Conservation (phyloP, 805 yeast species). For the Wickerhamiella azymoides region DNA sequence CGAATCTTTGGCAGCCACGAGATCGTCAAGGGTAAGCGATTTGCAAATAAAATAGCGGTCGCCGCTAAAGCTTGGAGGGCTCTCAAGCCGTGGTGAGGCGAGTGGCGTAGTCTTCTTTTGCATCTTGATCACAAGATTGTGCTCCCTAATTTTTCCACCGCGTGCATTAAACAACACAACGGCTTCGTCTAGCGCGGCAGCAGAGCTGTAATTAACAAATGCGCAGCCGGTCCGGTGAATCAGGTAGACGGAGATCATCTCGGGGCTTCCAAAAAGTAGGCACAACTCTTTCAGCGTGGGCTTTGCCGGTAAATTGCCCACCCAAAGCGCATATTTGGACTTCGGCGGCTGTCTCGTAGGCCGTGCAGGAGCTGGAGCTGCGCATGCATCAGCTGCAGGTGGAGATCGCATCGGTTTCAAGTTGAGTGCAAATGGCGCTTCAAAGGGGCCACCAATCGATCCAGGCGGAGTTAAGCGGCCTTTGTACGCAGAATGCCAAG, state of each 20-base stretch:
- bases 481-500: neutral
- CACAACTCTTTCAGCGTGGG: constrained; percentile 27
- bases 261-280: constrained; percentile 26
- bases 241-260: constrained; percentile 27
- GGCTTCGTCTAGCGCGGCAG: constrained; percentile 24
- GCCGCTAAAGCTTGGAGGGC: constrained; percentile 10
- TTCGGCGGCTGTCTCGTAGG: constrained; percentile 21
- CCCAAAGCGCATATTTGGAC: constrained; percentile 34
- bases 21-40: constrained; percentile 28
- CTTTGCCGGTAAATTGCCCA: constrained; percentile 28
- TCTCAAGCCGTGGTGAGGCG: neutral
- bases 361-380: constrained; percentile 1
- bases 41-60: constrained; percentile 29
- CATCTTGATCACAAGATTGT: constrained; percentile 23
- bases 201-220: constrained; percentile 27
- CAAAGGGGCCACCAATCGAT: neutral
- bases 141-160: constrained; percentile 24
- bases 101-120: constrained; percentile 8
- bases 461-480: neutral
- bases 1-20: constrained; percentile 24
- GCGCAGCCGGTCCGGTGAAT: constrained; percentile 32
- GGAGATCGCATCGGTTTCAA: neutral
- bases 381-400: neutral
- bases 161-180: constrained; percentile 19
- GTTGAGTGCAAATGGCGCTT: too few relatives aligned